These are phyloP conservation scores for Venturia asperata DNA, from an alignment of 2,329 filamentous ascomycete genomes.

Conservation along the genomic window DNA sequence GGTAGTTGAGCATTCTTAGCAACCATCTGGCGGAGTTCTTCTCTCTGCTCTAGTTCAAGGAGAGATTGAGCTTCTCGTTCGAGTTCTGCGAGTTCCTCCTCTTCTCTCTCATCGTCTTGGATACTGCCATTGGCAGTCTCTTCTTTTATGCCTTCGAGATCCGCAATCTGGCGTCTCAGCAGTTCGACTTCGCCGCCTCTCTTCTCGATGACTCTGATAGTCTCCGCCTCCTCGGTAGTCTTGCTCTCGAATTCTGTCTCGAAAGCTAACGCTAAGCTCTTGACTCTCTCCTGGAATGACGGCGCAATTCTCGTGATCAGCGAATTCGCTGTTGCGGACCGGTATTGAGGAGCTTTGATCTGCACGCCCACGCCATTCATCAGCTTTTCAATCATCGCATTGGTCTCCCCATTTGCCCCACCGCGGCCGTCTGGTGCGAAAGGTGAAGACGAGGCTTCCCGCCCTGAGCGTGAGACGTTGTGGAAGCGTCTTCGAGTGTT, in stretches of 20 bases:
- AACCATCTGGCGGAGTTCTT: conserved; percentile 32
- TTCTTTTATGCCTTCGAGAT: conserved; percentile 31
- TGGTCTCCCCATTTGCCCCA: conserved; percentile 20
- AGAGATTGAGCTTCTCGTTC: conserved; percentile 36
- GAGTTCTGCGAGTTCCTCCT: conserved; percentile 18
- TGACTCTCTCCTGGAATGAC: conserved; percentile 43
- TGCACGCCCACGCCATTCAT: background rate
- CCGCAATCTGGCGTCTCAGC: conserved; percentile 51
- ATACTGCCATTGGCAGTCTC: background rate
- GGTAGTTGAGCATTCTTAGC: conserved; percentile 20
- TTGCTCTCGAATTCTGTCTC: conserved; percentile 71
- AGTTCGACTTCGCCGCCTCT: conserved; percentile 60
- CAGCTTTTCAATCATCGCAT: conserved; percentile 20
- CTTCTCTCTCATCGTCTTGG: conserved; percentile 15
- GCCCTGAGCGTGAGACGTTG: conserved; percentile 36
- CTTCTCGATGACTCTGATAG: conserved; percentile 45
- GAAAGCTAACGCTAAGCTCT: conserved; percentile 45
- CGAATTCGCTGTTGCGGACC: conserved; percentile 46
- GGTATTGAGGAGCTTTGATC: conserved; percentile 29
- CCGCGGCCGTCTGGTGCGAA: conserved; percentile 36
- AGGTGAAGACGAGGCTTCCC: conserved; percentile 67
- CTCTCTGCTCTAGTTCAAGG: conserved; percentile 39
- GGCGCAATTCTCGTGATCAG: conserved; percentile 57
- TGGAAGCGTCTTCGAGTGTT: conserved; percentile 63
- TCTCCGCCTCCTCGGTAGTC: conserved; percentile 45